Evolutionary conservation across 768 basidiomycete species (phyloP).

Genomic region (Lentinula raphanica): DNA sequence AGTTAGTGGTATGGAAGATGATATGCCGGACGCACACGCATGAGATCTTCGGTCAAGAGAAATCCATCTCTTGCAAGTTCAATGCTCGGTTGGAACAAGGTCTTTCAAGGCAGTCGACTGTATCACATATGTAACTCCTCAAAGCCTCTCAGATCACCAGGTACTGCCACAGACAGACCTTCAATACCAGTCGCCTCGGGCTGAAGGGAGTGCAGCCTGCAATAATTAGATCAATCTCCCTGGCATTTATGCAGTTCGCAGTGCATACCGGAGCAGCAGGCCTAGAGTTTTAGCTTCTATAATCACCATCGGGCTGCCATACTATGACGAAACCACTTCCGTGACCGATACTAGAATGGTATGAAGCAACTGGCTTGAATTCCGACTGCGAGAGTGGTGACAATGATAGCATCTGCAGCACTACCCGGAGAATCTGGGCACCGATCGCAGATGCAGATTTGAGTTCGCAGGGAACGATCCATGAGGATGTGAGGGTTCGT

Average conservation of each 20-base stretch:
- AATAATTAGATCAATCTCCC: conserved; percentile 42
- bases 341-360: conserved; percentile 75
- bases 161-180: conserved; percentile 65
- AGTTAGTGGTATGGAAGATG: too few species aligned
- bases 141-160: conserved; percentile 69
- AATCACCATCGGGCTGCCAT: not conserved
- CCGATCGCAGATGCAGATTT: conserved; percentile 82
- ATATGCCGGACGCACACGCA: not conserved
- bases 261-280: conserved; percentile 42
- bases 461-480: conserved; percentile 89
- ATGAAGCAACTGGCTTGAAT: conserved; percentile 71
- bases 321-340: conserved; percentile 62
- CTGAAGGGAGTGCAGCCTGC: conserved; percentile 72
- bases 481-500: conserved; percentile 18
- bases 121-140: conserved; percentile 60
- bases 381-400: conserved; percentile 71
- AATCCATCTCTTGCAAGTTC: not conserved
- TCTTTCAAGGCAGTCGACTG: conserved; percentile 58
- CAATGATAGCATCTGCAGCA: conserved; percentile 84
- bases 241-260: conserved; percentile 58
- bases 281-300: conserved; percentile 36
- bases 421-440: conserved; percentile 78
- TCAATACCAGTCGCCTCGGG: conserved; percentile 44
- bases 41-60: not conserved
- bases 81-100: conserved; percentile 11